These are phyloP conservation scores for Umbellularia californica DNA, from an alignment of 164 flowering plant species.

Conservation along the genomic window DNA sequence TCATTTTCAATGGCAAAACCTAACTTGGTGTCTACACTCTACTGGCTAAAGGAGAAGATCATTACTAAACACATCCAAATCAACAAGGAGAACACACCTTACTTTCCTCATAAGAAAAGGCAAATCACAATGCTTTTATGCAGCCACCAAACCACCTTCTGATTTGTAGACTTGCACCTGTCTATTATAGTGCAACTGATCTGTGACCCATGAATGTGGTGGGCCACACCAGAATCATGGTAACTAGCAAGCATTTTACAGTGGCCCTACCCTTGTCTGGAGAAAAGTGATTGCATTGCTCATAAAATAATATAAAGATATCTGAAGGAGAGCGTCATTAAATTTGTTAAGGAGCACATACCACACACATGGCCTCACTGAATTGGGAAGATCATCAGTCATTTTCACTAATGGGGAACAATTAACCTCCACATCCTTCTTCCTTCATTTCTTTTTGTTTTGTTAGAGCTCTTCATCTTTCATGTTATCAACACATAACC, in stretches of 20 bases:
- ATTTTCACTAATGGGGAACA: not conserved
- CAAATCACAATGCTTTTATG: not conserved
- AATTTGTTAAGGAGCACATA: not conserved
- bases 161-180: not conserved
- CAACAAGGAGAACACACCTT: not conserved
- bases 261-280: not conserved
- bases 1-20: not conserved
- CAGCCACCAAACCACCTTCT: not conserved
- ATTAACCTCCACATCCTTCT: not conserved
- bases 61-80: not conserved
- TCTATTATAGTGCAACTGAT: not conserved
- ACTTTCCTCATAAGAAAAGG: not conserved
- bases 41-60: no score
- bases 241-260: not conserved
- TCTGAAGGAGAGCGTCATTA: not conserved
- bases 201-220: not conserved
- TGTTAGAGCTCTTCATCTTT: no score
- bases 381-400: not conserved
- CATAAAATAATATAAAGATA: no score
- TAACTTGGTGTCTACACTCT: not conserved
- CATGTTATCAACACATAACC: no score
- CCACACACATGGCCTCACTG: not conserved
- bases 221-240: not conserved
- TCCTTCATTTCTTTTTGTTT: no score
- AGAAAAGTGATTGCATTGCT: not conserved